Base-by-base conservation (phyloP, 208 protist genomes). In the Angomonas ambiguus region DNA sequence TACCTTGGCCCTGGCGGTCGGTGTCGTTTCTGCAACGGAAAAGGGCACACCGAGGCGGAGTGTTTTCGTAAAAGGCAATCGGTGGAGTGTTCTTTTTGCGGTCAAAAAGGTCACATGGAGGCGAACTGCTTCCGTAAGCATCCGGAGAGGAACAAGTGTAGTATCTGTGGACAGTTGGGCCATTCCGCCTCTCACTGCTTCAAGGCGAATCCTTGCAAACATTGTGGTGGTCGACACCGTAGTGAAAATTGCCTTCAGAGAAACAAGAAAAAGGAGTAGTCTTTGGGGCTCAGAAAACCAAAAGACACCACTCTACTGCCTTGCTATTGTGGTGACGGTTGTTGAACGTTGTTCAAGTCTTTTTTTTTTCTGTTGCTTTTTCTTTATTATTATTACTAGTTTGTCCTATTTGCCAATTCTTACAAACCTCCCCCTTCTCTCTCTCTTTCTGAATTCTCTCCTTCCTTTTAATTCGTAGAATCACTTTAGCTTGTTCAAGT, bases 111-210 rank as follows among this genome's bases (percentile, higher is more conserved):
- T 1, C 92, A 96, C 69, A 92, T 77, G 8, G 72, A 80, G 24
- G 42, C 71, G 10, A 88, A 71, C 31, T 96, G 92, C 74, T 95
- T 85, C 69, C 49, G 72, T 51, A 88, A 88, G 49, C 78, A 95
- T 63, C 88, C 87, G 2, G 80, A 94, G 56, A 72, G 91, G 33
- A 76, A 94, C 20, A 96, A 94, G 63, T 96, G 92, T 65, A 80
- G 84, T 24, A 66, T 71, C 35, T 96, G 92, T 62, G 88, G 87
- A 1, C 88, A 94, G 66, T 42, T 94, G 10, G 92, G 92, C 0
- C 92, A 96, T 73, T 88, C 51, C n/a, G 68, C 78, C 5, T 35
- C 65, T 2, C 82, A 65, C 49, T 96, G 92, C 72, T 95, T 89
- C 67, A 76, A 83, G 55, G 78, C 73, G 28, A 92, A 95, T 67